Evolutionary conservation across 495 filamentous ascomycete genomes (phyloP), one percentile per base, ranked within the genome.

Genomic region (Chaetomidium leptoderma): DNA sequence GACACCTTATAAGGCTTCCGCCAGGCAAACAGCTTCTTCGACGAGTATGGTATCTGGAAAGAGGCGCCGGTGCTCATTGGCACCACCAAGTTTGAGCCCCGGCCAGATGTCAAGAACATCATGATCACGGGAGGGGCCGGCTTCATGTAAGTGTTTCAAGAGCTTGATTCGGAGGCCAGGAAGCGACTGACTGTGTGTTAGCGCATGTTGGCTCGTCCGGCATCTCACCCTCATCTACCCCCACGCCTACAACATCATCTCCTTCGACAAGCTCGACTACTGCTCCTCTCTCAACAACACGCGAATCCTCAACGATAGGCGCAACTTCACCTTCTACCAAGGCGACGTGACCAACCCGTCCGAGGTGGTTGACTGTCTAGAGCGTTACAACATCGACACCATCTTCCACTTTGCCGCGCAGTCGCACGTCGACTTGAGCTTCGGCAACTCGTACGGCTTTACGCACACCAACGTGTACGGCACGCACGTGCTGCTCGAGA

Each of bases 371-470:
- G 75, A 77, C 52, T 82, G 78, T 56, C 75, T 90, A 43, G 69
- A 81, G 62, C 72, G 77, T 53, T 75, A 86, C 72, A 76, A 80
- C 35, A 84, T 91, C 70, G 86, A 90, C 69, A 86, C 84, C 36
- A 79, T 91, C 45, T 81, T 91, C 63, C 87, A 91, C 68, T 88
- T 91, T 60, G 87, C 87, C 2, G 87, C 87, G 10, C 81, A 87
- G 70, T 87, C 85, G 16, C 84, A 89, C 66, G 87, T 91, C 53
- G 84, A 90, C 58, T 67, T 85, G 50, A 85, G 81, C 58, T 90
- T 91, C 60, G 82, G 82, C 30, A 86, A 89, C 62, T 87, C 87
- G 14, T 84, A 85, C 64, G 73, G 77, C 33, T 90, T 89, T 67
- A 87, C 86, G 0, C 76, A 78, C 50, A 88, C 78, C 24, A 90